A percentile compares a stretch with the other conserved stretches of the same genome.
phyloP scores from a whole-genome alignment of 805 yeast genomes.

The Diddensiella caesifluorescens region DNA sequence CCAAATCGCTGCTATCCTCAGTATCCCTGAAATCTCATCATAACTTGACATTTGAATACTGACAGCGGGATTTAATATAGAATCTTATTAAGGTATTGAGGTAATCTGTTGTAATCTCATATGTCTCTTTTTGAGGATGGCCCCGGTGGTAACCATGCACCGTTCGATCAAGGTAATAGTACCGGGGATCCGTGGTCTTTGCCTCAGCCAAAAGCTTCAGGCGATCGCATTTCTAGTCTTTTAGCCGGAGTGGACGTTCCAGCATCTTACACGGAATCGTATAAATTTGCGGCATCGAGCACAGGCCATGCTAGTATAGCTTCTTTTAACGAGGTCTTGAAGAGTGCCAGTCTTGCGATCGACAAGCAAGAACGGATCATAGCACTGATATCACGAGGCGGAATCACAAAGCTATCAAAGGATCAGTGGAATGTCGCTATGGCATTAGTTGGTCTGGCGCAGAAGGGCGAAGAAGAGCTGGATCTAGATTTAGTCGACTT shows the following conservation, averaged over 20 bases:
- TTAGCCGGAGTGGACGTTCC: neutral
- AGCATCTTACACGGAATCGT: neutral
- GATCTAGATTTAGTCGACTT: conserved; percentile 27
- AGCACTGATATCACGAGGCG: conserved; percentile 1
- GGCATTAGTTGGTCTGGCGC: conserved; percentile 33
- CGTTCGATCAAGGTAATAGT: no score
- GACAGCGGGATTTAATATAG: no score
- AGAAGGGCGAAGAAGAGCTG: conserved; percentile 29
- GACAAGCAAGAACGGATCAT: conserved; percentile 7
- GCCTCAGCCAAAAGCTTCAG: conserved; percentile 1
- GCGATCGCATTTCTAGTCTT: neutral
- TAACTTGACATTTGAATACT: no score
- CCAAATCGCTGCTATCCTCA: no score
- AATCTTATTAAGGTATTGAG: neutral
- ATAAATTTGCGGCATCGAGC: neutral
- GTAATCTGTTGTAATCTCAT: neutral
- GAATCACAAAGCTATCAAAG: neutral
- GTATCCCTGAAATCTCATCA: no score
- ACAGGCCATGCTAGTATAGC: conserved; percentile 10
- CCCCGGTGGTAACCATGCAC: neutral
- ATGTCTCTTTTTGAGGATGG: conserved; percentile 17
- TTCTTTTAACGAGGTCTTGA: conserved; percentile 9
- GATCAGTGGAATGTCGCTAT: conserved; percentile 31
- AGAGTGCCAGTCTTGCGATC: conserved; percentile 5
- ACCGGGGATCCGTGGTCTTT: conserved; percentile 1